Conservation (phyloP, 441 rosid species). For the Hura crepitans region DNA sequence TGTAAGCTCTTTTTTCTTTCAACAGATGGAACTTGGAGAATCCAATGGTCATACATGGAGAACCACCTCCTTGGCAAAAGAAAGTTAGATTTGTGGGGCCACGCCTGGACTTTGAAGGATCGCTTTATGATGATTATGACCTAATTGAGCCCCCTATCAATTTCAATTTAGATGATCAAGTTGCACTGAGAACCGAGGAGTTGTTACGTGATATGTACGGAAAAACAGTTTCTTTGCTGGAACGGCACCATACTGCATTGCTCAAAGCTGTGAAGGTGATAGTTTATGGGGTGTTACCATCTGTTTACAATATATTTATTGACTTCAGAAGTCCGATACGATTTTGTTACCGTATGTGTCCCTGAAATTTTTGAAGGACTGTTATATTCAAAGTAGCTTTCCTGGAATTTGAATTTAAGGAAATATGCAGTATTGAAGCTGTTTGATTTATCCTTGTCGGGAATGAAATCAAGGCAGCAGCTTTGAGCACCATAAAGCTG, state of each 20-base stretch:
- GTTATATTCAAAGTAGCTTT: not conserved
- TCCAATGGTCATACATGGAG: slow-evolving; percentile 91
- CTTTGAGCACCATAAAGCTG: not conserved
- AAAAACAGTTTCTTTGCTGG: slow-evolving; percentile 62
- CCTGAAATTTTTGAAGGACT: slow-evolving; percentile 1
- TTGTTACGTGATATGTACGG: slow-evolving; percentile 54
- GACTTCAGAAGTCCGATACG: not conserved
- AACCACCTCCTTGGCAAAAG: slow-evolving; percentile 88
- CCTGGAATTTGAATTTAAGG: not conserved
- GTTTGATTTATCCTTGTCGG: no score
- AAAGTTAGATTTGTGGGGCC: slow-evolving; percentile 74
- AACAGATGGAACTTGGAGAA: slow-evolving; percentile 91
- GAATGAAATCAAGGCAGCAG: no score
- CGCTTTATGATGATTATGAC: slow-evolving; percentile 71
- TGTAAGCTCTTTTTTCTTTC: slow-evolving; percentile 13
- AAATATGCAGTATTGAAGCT: not conserved
- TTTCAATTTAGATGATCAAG: slow-evolving; percentile 82
- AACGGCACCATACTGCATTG: slow-evolving; percentile 68
- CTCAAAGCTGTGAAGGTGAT: slow-evolving; percentile 81
- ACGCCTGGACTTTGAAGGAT: slow-evolving; percentile 86
- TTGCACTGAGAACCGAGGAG: slow-evolving; percentile 67
- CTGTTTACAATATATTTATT: not conserved
- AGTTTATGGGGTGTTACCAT: not conserved
- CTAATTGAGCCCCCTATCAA: slow-evolving; percentile 74
- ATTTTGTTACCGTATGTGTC: not conserved